Evolutionary conservation across 768 basidiomycete genomes (phyloP).

Genomic region (Tricholoma sp.): DNA sequence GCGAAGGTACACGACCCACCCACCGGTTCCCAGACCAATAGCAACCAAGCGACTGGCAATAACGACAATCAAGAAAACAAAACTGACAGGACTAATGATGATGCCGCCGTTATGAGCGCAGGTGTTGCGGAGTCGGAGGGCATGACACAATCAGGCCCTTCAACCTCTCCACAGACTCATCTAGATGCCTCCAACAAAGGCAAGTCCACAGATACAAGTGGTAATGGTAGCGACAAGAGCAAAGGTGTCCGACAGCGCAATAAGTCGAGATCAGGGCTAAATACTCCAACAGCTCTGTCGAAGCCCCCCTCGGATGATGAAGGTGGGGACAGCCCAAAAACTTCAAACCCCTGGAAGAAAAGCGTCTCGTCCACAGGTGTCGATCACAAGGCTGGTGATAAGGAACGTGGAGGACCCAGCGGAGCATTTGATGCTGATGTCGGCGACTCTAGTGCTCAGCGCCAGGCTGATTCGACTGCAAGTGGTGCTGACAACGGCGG

Average conservation of each 20-base stretch:
- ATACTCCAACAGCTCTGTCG: neutral
- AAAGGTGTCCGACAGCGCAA: neutral
- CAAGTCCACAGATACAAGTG: neutral
- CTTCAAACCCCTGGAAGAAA: neutral
- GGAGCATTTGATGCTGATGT: neutral
- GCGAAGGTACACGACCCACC: neutral
- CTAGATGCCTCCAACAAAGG: neutral
- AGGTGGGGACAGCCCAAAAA: neutral
- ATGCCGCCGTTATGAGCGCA: neutral
- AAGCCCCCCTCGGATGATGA: neutral
- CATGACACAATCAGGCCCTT: neutral
- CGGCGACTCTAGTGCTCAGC: too few species aligned
- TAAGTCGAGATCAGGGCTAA: neutral
- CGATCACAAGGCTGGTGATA: neutral
- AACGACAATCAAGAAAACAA: neutral
- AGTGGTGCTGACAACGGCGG: neutral
- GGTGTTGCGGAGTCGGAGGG: neutral
- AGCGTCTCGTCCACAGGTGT: neutral
- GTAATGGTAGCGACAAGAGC: neutral
- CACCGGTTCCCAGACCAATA: neutral
- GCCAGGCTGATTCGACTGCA: neutral
- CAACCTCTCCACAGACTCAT: neutral
- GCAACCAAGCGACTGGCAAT: neutral
- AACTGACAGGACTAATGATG: neutral
- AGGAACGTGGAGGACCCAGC: neutral